Evolutionary conservation across 352 stramenopile species (phyloP), one percentile per base, ranked within the genome.

Genomic region (Globisporangium echinulatum): DNA sequence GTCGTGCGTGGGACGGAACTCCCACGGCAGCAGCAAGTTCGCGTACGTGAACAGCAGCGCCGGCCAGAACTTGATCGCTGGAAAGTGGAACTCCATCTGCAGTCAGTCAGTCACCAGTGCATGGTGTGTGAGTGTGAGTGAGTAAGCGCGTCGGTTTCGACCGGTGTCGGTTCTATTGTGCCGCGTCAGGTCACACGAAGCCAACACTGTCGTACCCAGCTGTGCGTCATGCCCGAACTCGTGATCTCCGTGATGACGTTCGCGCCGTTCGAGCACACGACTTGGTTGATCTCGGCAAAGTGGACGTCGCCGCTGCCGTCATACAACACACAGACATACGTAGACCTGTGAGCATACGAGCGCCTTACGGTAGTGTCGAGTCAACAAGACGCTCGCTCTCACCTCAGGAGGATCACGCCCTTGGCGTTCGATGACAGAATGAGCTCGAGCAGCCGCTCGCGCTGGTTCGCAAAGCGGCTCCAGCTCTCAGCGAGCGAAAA

Each of bases 141-240:
- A 33, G 25, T 33, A 33, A 33, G 25, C 25, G 25, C 25, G 25
- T 33, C 25, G 25, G 25, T 33, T 33, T 33, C 25, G 25, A 33
- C 25, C 2, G 25, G 25, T 33, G 25, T 33, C 2, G 25, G 25
- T 33, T 33, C 25, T 33, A 33, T 1, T 33, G 25, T 33, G 25
- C 3, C 25, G 25, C 2, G 25, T 33, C 25, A 33, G 25, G 25
- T 33, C 25, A 3, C 25, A 33, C 25, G 25, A 33, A 33, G 25
- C 25, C 25, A 33, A 33, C 25, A 33, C 25, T 33, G 25, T 33
- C 70, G 19, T 74, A 88, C 78, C 90, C 94, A 98, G 40, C 90
- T 96, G 63, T 98, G 92, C 5, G 92, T 98, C 84, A 98, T 87
- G 33, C 93, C 93, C 13, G 84, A 96, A 49, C 89, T 97, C 4